Evolutionary conservation across 164 flowering plant genomes (phyloP), one percentile per base, ranked within the genome.

Genomic region (Saururus chinensis): DNA sequence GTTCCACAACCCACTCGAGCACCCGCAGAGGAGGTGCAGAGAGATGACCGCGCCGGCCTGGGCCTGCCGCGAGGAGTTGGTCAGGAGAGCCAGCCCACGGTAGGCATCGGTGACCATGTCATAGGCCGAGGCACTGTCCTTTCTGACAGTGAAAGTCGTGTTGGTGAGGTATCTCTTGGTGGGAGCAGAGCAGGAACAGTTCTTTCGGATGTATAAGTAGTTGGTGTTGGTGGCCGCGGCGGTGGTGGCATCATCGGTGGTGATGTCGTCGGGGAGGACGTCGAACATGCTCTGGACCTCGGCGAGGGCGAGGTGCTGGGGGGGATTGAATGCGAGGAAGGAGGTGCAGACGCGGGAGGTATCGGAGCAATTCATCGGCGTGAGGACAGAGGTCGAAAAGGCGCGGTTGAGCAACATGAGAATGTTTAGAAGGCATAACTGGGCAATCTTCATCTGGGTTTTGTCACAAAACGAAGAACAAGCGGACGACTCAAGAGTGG

Each of bases 1-100:
- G 72, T 92, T 92, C 96, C 95, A 92, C 73, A 92, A 56, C 54
- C 93, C 86, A 72, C 85, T 87, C 1, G 98, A 92, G 70, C 98
- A 92, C 20, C 96, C 96, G 71, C 98, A 92, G 63, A 84, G 60
- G 64, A 92, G 70, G 69, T 71, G 76, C 84, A 92, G 51, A 4
- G 82, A 78, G 12, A 92, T 88, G 24, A 92, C 96, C 1, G 86
- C 86, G 2, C 95, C 96, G 25, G 20, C 56, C 42, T 77, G 76
- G 0, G 89, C 92, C 20, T 9, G 61, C 68, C 95, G 63, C 0
- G 71, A 74, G 37, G 71, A 48, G 64, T 82, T 84, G 19, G 83
- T 76, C 61, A 82, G 42, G 52, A 72, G 60, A 8, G 82, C 93
- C 25, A 92, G 73, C 56, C 87, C 95, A 22, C 66, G 68, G 63